phyloP scores from a whole-genome alignment of 2,329 filamentous ascomycete species.

The Phaeophleospora eucalypticola region DNA sequence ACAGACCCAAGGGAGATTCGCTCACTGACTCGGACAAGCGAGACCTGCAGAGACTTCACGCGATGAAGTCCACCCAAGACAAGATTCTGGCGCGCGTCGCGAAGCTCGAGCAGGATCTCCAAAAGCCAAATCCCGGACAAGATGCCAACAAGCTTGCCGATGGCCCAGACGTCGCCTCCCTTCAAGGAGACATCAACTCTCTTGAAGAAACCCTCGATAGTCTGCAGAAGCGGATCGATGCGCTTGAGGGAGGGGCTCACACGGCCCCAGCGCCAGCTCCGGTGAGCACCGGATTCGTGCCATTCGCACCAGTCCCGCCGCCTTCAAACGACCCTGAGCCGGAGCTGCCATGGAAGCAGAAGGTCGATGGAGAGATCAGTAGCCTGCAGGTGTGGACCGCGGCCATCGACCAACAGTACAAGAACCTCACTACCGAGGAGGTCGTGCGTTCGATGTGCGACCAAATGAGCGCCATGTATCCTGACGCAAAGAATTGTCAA shows the following conservation, averaged over 20 bases:
- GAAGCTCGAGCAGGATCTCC: neutral
- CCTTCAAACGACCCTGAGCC: neutral
- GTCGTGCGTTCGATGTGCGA: constrained; percentile 3
- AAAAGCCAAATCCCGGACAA: neutral
- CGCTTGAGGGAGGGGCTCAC: neutral
- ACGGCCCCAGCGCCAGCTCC: neutral
- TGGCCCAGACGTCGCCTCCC: neutral
- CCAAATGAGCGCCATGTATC: constrained; percentile 6
- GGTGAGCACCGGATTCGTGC: constrained; percentile 1
- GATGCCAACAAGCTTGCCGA: neutral
- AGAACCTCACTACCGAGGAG: constrained; percentile 10
- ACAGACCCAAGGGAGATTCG: no score
- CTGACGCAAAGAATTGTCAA: constrained; percentile 1
- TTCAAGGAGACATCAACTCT: neutral
- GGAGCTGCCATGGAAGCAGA: neutral
- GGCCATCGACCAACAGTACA: neutral
- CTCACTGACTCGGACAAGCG: neutral
- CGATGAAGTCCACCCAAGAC: neutral
- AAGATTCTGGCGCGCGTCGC: neutral
- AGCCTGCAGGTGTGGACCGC: neutral
- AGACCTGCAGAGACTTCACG: neutral
- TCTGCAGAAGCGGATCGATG: neutral
- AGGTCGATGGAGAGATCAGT: neutral
- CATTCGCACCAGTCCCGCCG: neutral
- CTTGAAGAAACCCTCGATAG: no score